Evolutionary conservation across 345 rosid species (phyloP).

Genomic region (Syzygium aqueum): DNA sequence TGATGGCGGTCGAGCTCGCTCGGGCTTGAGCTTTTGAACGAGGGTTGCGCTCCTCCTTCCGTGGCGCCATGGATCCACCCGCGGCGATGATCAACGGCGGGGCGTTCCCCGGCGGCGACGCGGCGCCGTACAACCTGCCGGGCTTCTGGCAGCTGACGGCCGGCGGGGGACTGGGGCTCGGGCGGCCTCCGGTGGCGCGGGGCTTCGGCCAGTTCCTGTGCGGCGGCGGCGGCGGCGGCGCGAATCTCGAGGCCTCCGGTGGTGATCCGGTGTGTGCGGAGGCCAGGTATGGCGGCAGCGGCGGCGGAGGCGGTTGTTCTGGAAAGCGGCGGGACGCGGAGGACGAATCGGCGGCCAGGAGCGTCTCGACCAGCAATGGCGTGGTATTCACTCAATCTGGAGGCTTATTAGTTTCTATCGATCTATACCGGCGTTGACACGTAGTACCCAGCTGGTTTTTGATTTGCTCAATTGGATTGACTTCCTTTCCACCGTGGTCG

Average conservation of each 20-base stretch:
- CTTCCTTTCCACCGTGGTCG: neutral
- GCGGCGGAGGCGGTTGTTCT: conserved; percentile 18
- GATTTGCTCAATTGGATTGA: neutral
- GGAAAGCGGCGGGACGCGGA: conserved; percentile 50
- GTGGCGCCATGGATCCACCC: conserved; percentile 54
- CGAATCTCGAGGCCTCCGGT: conserved; percentile 18
- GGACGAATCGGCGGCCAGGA: conserved; percentile 31
- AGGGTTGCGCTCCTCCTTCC: neutral
- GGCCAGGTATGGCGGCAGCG: conserved; percentile 20
- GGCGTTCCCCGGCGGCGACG: neutral
- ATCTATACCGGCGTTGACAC: neutral
- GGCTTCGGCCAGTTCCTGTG: neutral
- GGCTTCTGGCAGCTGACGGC: conserved; percentile 74
- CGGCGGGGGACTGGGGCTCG: conserved; percentile 15
- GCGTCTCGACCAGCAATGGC: conserved; percentile 39
- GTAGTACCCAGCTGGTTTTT: neutral
- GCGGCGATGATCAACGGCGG: conserved; percentile 50
- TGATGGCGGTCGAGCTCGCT: neutral
- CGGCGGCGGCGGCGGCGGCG: neutral
- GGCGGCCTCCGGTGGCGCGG: conserved; percentile 12
- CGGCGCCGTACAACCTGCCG: conserved; percentile 34
- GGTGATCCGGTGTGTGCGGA: conserved; percentile 34
- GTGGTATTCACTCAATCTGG: neutral
- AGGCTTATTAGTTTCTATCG: neutral
- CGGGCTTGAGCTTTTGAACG: neutral